Base-by-base conservation (phyloP, 73 alveolate species). In the Durusdinium trenchii region DNA sequence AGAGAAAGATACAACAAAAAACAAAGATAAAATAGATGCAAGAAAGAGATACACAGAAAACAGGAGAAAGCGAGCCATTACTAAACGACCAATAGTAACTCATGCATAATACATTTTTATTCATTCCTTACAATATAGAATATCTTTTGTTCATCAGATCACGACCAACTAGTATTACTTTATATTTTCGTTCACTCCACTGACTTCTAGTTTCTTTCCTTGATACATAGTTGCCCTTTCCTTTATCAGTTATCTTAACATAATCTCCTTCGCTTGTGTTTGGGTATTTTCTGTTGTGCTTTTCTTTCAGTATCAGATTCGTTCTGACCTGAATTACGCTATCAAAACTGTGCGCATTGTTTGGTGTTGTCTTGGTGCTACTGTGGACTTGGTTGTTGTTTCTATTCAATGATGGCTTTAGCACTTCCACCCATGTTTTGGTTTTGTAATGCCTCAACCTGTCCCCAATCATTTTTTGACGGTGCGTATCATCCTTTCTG, bases 391-490 rank as follows among this genome's bases (percentile, higher is more conserved):
- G 62, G 62, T 46, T 43, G 54, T 75, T 75, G 86, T 3, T 1
- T 75, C 71, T 82, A 18, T 46, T 50, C 71, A 82, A 47, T 5
- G 93, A 45, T 57, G 87, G 93, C 93, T 47, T 82, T 48, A 47
- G 71, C 93, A 50, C 93, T 82, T 82, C 93, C 93, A 82, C 93
- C 93, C 93, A 82, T 82, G 93, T 82, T 46, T 47, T 82, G 93
- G 93, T 82, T 42, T 75, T 75, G 86, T 75, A 75, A 2, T 75
- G 86, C 86, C 86, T 75, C 86, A 75, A 75, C 3, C 54, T 75
- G 86, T 75, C 86, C 86, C 50, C 86, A n/a, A 75, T 6, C 86
- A 38, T 75, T 75, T 75, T 75, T 75, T n/a, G 86, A 75, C 54
- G 57, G 86, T 75, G 86, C 57, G 86, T 75, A 75, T 75, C 86